Evolutionary conservation across 805 yeast species (phyloP).

Genomic region (Wickerhamiella hasegawae): DNA sequence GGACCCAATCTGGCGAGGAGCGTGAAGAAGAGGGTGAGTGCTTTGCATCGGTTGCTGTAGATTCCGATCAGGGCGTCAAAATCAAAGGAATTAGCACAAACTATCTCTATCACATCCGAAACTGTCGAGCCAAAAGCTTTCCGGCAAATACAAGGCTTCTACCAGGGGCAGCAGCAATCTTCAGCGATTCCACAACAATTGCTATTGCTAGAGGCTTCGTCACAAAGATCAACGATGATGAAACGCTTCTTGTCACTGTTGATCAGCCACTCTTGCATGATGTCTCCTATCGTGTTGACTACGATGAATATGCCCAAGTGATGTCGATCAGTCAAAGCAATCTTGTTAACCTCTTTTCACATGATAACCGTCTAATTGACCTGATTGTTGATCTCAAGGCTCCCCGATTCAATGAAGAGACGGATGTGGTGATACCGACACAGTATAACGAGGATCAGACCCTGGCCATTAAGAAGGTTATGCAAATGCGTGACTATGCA

Average conservation of each 20-base stretch:
- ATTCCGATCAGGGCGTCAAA: background rate
- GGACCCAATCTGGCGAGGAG: constrained; percentile 42
- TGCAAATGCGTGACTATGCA: constrained; percentile 57
- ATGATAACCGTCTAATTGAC: constrained; percentile 22
- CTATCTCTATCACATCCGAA: constrained; percentile 1
- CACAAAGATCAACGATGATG: constrained; percentile 19
- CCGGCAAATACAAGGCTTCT: constrained; percentile 2
- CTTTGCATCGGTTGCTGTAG: constrained; percentile 18
- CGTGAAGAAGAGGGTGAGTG: constrained; percentile 54
- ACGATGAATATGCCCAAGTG: constrained; percentile 61
- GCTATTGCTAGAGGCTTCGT: constrained; percentile 4
- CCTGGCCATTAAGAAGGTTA: constrained; percentile 47
- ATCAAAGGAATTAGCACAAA: background rate
- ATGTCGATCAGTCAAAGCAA: constrained; percentile 66
- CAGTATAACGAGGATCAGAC: constrained; percentile 56
- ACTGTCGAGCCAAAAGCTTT: background rate
- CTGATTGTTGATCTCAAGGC: constrained; percentile 37
- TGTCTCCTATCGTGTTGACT: constrained; percentile 48
- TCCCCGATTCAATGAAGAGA: constrained; percentile 27
- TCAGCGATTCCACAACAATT: constrained; percentile 2
- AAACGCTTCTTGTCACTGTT: constrained; percentile 33
- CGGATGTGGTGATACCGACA: constrained; percentile 4
- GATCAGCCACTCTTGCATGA: constrained; percentile 33
- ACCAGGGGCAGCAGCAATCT: background rate
- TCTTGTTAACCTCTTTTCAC: constrained; percentile 47